These are phyloP conservation scores for Austroboletus novae-zelandiae DNA, from an alignment of 1,284 basidiomycete genomes.

Conservation along the genomic window DNA sequence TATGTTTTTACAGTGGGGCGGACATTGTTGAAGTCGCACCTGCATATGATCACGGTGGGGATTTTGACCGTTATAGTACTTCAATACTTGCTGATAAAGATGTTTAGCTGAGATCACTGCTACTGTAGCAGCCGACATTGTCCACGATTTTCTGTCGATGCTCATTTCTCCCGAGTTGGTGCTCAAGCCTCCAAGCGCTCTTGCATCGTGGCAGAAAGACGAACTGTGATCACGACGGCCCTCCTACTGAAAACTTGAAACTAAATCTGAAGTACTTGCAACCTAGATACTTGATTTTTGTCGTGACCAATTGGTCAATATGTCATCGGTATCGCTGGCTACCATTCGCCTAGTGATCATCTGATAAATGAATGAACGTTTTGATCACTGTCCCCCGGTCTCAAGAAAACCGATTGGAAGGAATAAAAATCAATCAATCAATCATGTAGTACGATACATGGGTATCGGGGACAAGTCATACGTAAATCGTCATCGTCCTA, in stretches of 20 bases:
- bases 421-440: not conserved
- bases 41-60: conserved; percentile 66
- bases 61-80: not conserved
- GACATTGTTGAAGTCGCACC: conserved; percentile 79
- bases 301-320: not conserved
- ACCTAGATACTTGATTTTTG: not conserved
- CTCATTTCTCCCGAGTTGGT: conserved; percentile 34
- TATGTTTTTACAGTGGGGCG: conserved; percentile 15
- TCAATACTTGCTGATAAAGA: conserved; percentile 34
- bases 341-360: not conserved
- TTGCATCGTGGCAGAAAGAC: conserved; percentile 14
- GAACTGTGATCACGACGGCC: conserved; percentile 16
- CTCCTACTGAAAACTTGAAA: not conserved
- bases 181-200: conserved; percentile 19
- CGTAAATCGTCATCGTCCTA: conserved; percentile 7
- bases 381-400: not conserved
- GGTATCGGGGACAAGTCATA: conserved; percentile 23
- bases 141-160: conserved; percentile 61
- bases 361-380: no score
- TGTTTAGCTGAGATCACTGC: conserved; percentile 56
- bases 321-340: not conserved
- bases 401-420: conserved; percentile 1
- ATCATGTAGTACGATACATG: conserved; percentile 18
- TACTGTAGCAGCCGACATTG: conserved; percentile 59
- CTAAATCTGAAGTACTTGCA: no score